Conservation (phyloP, 345 rosid genomes). For the Citrus unshiu region DNA sequence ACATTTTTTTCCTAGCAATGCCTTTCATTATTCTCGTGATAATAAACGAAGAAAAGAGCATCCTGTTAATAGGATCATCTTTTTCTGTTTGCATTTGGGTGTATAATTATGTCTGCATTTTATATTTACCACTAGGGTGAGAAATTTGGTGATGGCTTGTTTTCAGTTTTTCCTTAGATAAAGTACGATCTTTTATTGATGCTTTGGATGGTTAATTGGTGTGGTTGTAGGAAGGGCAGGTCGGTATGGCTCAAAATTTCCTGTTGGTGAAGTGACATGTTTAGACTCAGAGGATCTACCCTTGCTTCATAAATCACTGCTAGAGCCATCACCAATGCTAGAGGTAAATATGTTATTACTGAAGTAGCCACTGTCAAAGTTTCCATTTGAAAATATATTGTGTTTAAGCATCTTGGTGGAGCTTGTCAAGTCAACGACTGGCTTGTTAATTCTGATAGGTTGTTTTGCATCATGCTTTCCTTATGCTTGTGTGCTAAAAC, state of each 20-base stretch:
- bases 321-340: slow-evolving; percentile 62
- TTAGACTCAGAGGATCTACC: slow-evolving; percentile 57
- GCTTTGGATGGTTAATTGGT: neutral
- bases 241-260: slow-evolving; percentile 81
- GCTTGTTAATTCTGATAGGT: neutral
- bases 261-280: slow-evolving; percentile 94
- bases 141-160: neutral
- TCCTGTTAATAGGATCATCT: neutral
- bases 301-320: slow-evolving; percentile 69
- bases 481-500: slow-evolving; percentile 26
- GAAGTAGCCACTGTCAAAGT: neutral
- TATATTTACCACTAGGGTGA: neutral
- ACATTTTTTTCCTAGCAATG: neutral
- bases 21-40: neutral
- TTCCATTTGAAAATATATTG: neutral
- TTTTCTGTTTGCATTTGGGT: neutral
- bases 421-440: neutral
- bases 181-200: neutral
- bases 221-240: slow-evolving; percentile 75
- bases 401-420: neutral
- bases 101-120: neutral
- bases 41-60: neutral
- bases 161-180: neutral
- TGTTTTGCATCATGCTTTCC: neutral
- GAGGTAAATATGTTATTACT: slow-evolving; percentile 44